phyloP scores from a whole-genome alignment of 805 yeast genomes.

The Wickerhamiella siamensis region DNA sequence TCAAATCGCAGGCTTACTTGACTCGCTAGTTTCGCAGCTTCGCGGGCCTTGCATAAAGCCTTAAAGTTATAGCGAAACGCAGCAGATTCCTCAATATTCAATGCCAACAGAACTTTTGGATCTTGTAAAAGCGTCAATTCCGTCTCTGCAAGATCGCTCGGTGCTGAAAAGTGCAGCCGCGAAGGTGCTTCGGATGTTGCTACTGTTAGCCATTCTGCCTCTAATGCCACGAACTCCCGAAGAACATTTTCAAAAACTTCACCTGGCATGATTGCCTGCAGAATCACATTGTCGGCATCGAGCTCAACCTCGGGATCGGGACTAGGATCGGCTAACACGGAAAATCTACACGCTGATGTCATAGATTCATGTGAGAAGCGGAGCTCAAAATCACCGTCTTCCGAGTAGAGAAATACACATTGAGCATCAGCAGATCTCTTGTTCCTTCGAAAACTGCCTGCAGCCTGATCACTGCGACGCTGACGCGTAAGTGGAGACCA shows the following conservation, averaged over 20 bases:
- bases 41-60: slow-evolving; percentile 34
- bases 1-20: slow-evolving; percentile 44
- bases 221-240: slow-evolving; percentile 42
- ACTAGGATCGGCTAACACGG: slow-evolving; percentile 29
- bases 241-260: slow-evolving; percentile 39
- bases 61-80: slow-evolving; percentile 32
- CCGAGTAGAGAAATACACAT: slow-evolving; percentile 39
- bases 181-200: slow-evolving; percentile 25
- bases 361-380: slow-evolving; percentile 21
- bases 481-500: slow-evolving; percentile 28
- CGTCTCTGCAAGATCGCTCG: slow-evolving; percentile 60
- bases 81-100: slow-evolving; percentile 28
- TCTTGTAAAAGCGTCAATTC: slow-evolving; percentile 54
- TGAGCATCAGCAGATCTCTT: slow-evolving; percentile 34
- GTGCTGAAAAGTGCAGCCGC: slow-evolving; percentile 44
- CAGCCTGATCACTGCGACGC: too few relatives aligned
- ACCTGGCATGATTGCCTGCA: slow-evolving; percentile 42
- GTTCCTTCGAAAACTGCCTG: too few relatives aligned
- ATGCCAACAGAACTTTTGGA: slow-evolving; percentile 44
- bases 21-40: slow-evolving; percentile 36
- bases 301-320: slow-evolving; percentile 25
- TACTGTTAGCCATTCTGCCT: slow-evolving; percentile 33
- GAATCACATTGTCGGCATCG: slow-evolving; percentile 30
- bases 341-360: slow-evolving; percentile 42
- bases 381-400: slow-evolving; percentile 28